phyloP scores from a whole-genome alignment of 352 stramenopile genomes.

The Phytophthora pini region DNA sequence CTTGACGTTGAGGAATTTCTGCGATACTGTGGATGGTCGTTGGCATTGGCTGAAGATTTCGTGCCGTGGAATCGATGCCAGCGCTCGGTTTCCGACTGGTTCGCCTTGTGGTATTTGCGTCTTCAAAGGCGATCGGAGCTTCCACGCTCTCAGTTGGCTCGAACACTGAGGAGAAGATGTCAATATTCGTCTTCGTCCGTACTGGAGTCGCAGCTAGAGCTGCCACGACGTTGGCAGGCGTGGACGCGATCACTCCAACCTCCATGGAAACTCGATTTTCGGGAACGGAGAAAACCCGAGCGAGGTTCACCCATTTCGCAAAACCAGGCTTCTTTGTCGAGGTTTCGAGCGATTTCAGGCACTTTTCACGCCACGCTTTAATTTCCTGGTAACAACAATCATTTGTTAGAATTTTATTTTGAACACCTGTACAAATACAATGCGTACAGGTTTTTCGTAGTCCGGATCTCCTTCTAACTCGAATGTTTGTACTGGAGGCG shows the following conservation, averaged over 20 bases:
- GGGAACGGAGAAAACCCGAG: conserved; percentile 40
- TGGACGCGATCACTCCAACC: conserved; percentile 29
- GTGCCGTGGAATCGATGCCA: conserved; percentile 3
- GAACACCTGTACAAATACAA: neutral
- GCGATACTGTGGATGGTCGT: conserved; percentile 25
- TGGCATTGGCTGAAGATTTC: conserved; percentile 14
- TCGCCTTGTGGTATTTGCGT: conserved; percentile 1
- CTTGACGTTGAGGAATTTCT: conserved; percentile 21
- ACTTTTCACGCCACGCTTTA: conserved; percentile 47
- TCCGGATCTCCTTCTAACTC: conserved; percentile 11
- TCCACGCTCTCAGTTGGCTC: conserved; percentile 11
- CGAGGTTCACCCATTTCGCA: conserved; percentile 47
- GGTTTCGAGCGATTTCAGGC: conserved; percentile 41
- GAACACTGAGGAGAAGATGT: conserved; percentile 49
- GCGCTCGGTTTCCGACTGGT: conserved; percentile 4
- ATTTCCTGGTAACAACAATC: conserved; percentile 35
- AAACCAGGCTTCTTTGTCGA: conserved; percentile 41
- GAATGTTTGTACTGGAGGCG: conserved; percentile 20
- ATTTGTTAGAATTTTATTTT: neutral
- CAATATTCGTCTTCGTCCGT: conserved; percentile 49
- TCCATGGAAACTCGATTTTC: conserved; percentile 31
- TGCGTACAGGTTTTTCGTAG: conserved; percentile 29
- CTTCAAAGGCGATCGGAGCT: neutral
- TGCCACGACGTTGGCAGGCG: conserved; percentile 18
- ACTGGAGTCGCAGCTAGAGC: conserved; percentile 24